Conservation (phyloP, 176 grass and related monocot genomes). For the Bolboschoenus planiculmis region DNA sequence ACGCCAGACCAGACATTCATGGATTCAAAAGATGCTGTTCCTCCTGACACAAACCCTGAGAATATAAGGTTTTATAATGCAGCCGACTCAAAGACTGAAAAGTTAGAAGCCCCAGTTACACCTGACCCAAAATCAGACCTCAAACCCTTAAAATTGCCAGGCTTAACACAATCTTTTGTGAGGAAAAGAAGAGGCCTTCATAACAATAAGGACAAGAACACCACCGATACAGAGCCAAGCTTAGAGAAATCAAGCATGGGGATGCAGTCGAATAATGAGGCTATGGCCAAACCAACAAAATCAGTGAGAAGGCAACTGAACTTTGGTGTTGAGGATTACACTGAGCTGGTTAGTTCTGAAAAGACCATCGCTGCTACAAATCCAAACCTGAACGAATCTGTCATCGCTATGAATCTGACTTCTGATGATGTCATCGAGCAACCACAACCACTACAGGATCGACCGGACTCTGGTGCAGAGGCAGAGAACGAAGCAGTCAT, state of each 20-base stretch:
- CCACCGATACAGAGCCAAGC: not conserved
- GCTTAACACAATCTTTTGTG: not conserved
- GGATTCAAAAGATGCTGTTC: not conserved
- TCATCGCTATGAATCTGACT: not conserved
- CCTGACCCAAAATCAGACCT: not conserved
- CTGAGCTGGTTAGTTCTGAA: not conserved
- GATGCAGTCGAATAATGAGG: not conserved
- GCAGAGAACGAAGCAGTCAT: not conserved
- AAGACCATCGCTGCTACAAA: not conserved
- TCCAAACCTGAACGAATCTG: not conserved
- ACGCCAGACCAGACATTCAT: not conserved
- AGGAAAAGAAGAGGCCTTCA: not conserved
- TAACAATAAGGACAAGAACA: not conserved
- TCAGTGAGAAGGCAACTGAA: conserved; percentile 10
- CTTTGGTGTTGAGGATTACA: not conserved
- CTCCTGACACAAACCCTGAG: not conserved
- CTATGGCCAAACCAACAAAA: not conserved
- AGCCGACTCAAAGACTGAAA: not conserved
- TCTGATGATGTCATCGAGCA: not conserved
- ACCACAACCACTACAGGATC: not conserved
- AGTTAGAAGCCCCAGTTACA: not conserved
- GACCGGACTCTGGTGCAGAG: not conserved
- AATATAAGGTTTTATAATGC: not conserved
- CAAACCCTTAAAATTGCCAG: not conserved
- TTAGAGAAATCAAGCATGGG: not conserved